A percentile compares a stretch with the other conserved stretches of the same genome.
Evolutionary conservation across 768 basidiomycete genomes (phyloP).

Genomic region (Chalciporus chontae): DNA sequence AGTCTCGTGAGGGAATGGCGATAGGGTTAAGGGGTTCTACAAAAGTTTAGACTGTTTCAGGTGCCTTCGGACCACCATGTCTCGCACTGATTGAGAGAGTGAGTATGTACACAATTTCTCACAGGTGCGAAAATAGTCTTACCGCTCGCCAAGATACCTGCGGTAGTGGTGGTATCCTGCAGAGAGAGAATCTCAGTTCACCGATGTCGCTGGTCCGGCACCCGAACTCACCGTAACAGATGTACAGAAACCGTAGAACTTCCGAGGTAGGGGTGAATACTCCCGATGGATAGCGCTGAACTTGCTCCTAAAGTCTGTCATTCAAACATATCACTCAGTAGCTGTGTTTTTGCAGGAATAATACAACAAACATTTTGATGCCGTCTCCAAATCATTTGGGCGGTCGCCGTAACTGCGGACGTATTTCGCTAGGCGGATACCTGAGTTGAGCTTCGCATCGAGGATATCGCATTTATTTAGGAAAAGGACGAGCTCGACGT

Average conservation of each 20-base stretch:
- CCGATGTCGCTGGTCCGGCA: background rate
- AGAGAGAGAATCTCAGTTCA: constrained; percentile 1
- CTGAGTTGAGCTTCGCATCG: constrained; percentile 59
- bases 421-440: constrained; percentile 61
- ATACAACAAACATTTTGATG: constrained; percentile 55
- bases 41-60: constrained; percentile 69
- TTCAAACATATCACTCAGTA: background rate
- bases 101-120: background rate
- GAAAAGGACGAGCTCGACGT: constrained; percentile 75
- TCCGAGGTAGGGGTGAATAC: constrained; percentile 68
- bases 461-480: constrained; percentile 82
- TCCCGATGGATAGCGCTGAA: constrained; percentile 76
- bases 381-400: constrained; percentile 66
- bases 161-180: constrained; percentile 69
- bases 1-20: background rate
- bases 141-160: constrained; percentile 77
- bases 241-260: constrained; percentile 77
- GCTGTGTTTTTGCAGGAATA: background rate
- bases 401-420: constrained; percentile 70
- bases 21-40: constrained; percentile 32
- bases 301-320: constrained; percentile 63
- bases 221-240: constrained; percentile 56
- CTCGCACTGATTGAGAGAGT: constrained; percentile 49
- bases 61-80: constrained; percentile 80
- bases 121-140: constrained; percentile 21